Evolutionary conservation across 108 stramenopile genomes (phyloP).

Genomic region (Chaetoceros tenuissimus): DNA sequence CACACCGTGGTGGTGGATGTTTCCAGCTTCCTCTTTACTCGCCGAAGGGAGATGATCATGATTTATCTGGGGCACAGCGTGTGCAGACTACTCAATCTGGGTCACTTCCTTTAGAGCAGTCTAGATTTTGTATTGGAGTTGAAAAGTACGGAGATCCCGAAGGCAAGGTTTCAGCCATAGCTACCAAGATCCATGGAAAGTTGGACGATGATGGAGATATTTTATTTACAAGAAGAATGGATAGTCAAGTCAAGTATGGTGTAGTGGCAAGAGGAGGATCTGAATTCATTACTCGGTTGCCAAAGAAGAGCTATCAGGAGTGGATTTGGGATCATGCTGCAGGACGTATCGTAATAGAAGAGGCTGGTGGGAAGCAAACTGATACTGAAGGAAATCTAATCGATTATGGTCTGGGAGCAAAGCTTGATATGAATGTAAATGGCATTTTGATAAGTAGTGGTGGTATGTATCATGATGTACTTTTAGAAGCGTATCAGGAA

Average conservation of each 20-base stretch:
- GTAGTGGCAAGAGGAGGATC: slow-evolving; percentile 61
- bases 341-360: slow-evolving; percentile 54
- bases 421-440: slow-evolving; percentile 26
- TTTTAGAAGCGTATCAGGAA: slow-evolving; percentile 44
- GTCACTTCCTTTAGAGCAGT: slow-evolving; percentile 18
- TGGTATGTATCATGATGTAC: slow-evolving; percentile 33
- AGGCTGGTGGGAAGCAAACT: slow-evolving; percentile 72
- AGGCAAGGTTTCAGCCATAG: slow-evolving; percentile 31
- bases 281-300: slow-evolving; percentile 53
- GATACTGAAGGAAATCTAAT: slow-evolving; percentile 53
- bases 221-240: slow-evolving; percentile 38
- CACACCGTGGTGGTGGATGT: slow-evolving; percentile 56
- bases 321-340: slow-evolving; percentile 86
- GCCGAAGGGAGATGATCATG: slow-evolving; percentile 4
- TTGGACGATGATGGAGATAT: slow-evolving; percentile 32
- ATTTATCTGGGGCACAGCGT: too few relatives aligned
- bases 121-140: slow-evolving; percentile 52
- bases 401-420: slow-evolving; percentile 60
- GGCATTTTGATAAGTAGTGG: slow-evolving; percentile 45
- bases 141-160: slow-evolving; percentile 53
- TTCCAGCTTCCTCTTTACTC: slow-evolving; percentile 41
- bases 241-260: slow-evolving; percentile 81
- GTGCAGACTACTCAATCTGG: slow-evolving; percentile 4
- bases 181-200: slow-evolving; percentile 37
- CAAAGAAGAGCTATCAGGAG: slow-evolving; percentile 58